Evolutionary conservation across 2,329 filamentous ascomycete genomes (phyloP), one percentile per base, ranked within the genome.

Genomic region (Aspergillus unguis): DNA sequence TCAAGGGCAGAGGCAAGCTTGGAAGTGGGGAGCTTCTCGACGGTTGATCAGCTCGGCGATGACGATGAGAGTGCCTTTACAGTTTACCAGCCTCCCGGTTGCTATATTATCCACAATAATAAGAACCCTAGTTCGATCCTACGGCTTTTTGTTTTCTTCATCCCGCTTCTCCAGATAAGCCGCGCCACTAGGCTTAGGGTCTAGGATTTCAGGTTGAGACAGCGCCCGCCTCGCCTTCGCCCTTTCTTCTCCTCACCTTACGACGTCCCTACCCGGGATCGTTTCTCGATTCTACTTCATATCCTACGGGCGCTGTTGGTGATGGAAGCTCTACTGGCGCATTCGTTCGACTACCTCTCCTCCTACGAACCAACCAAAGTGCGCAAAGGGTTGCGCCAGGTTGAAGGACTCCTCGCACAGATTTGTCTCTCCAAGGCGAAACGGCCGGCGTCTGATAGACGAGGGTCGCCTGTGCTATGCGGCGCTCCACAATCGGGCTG

Each of bases 311-410:
- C 47, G 55, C 47, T 50, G 65, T 52, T 49, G 58, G 63, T 49
- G 65, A 97, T 97, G 94, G 94, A 97, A 77, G 85, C 88, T 48
- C 82, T 97, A 28, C 80, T 97, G 51, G 95, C 90, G 41, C 85
- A 95, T 70, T 91, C 92, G 56, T 97, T 97, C 74, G 92, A 96
- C 77, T 95, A 95, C 74, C 86, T 96, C 60, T 95, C 92, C 56
- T 96, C 92, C 44, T 92, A 92, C 71, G 91, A 96, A 65, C 85
- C 86, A 53, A 80, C 82, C 70, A 96, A 96, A 76, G 88, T 97
- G 68, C 87, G 90, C 63, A 97, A 96, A 76, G 94, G 92, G 47
- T 77, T 97, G 61, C 87, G 90, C 61, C 92, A 96, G 75, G 90
- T 97, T 58, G 92, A 97, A 75, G 91, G 91, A 31, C 82, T 97